A percentile compares a stretch with the other conserved stretches of the same genome.
These are phyloP conservation scores for Diversispora eburnea DNA, from an alignment of 192 early-diverging fungal species.

Conservation along the genomic window DNA sequence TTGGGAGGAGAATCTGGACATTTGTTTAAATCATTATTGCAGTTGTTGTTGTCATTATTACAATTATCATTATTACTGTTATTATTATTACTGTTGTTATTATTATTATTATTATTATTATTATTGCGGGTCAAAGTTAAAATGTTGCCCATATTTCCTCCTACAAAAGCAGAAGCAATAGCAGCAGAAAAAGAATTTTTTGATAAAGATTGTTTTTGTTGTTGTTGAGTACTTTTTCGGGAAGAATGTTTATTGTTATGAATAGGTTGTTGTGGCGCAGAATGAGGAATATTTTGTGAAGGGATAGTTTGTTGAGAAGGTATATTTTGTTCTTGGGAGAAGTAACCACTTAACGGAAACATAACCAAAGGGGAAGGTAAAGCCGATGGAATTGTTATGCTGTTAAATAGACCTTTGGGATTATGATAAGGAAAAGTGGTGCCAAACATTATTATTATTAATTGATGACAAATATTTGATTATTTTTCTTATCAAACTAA, in stretches of 20 bases:
- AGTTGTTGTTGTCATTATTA: no score
- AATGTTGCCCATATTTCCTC: constrained; percentile 3
- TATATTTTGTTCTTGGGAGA: background rate
- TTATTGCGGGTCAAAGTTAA: background rate
- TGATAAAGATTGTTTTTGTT: background rate
- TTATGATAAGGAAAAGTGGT: constrained; percentile 16
- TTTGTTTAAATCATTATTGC: no score
- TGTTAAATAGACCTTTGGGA: constrained; percentile 4
- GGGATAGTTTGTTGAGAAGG: background rate
- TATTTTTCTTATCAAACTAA: background rate
- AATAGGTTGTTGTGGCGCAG: constrained; percentile 1
- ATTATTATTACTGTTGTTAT: no score
- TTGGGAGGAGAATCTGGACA: background rate
- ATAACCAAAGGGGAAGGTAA: background rate
- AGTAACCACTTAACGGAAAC: background rate
- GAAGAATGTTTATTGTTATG: background rate
- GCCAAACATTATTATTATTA: constrained; percentile 13
- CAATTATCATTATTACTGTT: no score
- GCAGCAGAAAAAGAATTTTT: constrained; percentile 16
- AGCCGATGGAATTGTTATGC: background rate
- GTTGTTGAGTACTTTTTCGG: background rate
- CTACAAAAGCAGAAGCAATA: background rate
- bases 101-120: no score
- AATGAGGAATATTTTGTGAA: background rate
- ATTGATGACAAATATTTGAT: background rate